These are phyloP conservation scores for Talaromyces sp. DNA, from an alignment of 2,329 filamentous ascomycete species.

Conservation along the genomic window DNA sequence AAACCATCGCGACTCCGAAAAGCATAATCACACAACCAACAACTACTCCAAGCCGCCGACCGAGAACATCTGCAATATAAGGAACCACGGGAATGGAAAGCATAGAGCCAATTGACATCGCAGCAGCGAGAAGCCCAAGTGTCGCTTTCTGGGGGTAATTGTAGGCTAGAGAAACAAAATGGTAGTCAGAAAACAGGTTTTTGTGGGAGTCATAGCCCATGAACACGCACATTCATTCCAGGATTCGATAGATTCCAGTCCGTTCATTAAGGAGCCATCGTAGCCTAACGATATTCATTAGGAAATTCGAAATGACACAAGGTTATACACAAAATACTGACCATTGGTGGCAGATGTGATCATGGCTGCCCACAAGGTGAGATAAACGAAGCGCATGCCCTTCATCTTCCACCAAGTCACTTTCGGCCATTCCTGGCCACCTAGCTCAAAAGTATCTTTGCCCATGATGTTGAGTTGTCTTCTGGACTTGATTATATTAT, in stretches of 20 bases:
- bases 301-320: neutral
- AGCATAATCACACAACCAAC: conserved; percentile 52
- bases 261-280: conserved; percentile 52
- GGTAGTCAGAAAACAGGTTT: neutral
- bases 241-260: conserved; percentile 48
- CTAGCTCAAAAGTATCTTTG: conserved; percentile 24
- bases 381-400: conserved; percentile 25
- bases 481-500: neutral
- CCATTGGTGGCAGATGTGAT: conserved; percentile 27
- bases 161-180: conserved; percentile 26
- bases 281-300: conserved; percentile 32
- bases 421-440: conserved; percentile 22
- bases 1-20: conserved; percentile 44
- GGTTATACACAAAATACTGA: neutral
- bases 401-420: conserved; percentile 27
- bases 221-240: conserved; percentile 46
- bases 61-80: conserved; percentile 51
- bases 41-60: conserved; percentile 51
- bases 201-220: neutral
- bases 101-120: conserved; percentile 54
- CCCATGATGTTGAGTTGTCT: conserved; percentile 12
- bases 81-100: conserved; percentile 52
- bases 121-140: conserved; percentile 50
- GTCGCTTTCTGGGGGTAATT: conserved; percentile 35
- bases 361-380: conserved; percentile 25